Conservation (phyloP, 192 early-diverging fungal genomes). For the Podila minutissima region DNA sequence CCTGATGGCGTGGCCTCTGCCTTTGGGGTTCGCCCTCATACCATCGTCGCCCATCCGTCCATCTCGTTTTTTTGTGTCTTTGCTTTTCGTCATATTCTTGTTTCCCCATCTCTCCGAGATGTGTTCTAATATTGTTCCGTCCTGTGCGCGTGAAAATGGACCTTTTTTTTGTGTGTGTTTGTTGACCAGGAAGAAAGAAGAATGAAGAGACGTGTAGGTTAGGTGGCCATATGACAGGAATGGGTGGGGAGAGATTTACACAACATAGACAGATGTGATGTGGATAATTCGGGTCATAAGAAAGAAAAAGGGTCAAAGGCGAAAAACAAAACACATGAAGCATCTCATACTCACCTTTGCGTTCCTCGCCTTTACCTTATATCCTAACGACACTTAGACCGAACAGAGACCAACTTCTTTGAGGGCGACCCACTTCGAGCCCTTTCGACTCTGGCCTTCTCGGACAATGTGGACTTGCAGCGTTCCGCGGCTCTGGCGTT, state of each 20-base stretch:
- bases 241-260: too few relatives aligned
- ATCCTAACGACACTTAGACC: conserved; percentile 59
- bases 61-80: not conserved
- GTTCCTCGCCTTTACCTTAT: conserved; percentile 1
- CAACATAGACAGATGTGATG: too few relatives aligned
- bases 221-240: too few relatives aligned
- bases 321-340: too few relatives aligned
- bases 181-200: too few relatives aligned
- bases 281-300: too few relatives aligned
- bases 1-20: not conserved
- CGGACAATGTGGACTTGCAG: conserved; percentile 86
- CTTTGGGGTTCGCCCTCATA: not conserved
- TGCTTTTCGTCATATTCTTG: not conserved
- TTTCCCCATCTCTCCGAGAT: not conserved
- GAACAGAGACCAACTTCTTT: conserved; percentile 84
- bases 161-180: not conserved
- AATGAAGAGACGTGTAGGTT: too few relatives aligned
- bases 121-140: not conserved
- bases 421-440: conserved; percentile 83
- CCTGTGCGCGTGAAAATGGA: not conserved
- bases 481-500: conserved; percentile 89
- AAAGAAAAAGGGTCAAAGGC: too few relatives aligned
- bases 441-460: conserved; percentile 85
- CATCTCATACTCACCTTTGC: not conserved
- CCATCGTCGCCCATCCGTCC: not conserved